Base-by-base conservation (phyloP, 2,329 filamentous ascomycete genomes). In the Colletotrichum lini region DNA sequence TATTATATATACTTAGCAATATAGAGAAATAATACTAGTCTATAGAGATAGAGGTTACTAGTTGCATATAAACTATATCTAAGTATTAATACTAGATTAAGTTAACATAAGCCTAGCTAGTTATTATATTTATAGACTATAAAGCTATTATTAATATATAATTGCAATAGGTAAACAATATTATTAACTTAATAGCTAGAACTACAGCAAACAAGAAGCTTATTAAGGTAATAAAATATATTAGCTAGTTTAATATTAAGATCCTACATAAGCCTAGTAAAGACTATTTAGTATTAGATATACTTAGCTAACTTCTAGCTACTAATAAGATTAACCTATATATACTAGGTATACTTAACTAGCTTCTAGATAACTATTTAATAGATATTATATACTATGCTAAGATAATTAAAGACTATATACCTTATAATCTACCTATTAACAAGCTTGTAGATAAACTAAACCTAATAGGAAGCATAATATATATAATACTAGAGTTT, bases 261-360 rank as follows among this genome's bases (percentile, higher is more conserved):
- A 23, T 49, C 1, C 8, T 49, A 0, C 15, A 49, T 49, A 49
- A 49, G n/a, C n/a, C 4, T 10, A 9, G n/a, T 5, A 49, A 23
- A 21, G n/a, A 49, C 7, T 49, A 49, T 5, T 5, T 49, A 12
- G n/a, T 49, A 3, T 3, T 13, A 13, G 3, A 49, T 5, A 4
- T 2, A 13, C 47, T 49, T n/a, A 49, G 47, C 47, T 49, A 49
- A 49, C 47, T 49, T 9, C 8, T 49, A 49, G 47, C 23, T 13
- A 5, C 8, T 13, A 49, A 49, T 3, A 23, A 23, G 1, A 49
- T 12, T 13, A 9, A 23, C 9, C 10, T 23, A 23, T 1, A 12
- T 0, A 23, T 6, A 13, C 47, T 3, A 3, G 3, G 47, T 0
- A 13, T 8, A 0, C 9, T 49, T 1, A 5, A 49, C 10, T 23